Conservation (phyloP, 1,284 basidiomycete species). For the Ganoderma sinense region DNA sequence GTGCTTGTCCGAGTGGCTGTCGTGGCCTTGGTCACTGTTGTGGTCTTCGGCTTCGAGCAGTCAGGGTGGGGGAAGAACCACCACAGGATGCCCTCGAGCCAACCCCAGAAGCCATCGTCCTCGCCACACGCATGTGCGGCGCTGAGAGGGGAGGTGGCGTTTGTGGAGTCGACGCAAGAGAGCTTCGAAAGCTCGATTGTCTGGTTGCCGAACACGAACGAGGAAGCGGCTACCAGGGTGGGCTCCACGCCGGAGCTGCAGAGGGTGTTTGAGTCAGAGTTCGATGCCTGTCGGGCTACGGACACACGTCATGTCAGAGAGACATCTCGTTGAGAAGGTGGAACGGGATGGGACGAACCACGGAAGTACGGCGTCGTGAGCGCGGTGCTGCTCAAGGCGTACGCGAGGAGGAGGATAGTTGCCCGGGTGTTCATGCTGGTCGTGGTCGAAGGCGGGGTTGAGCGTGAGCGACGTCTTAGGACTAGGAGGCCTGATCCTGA, state of each 20-base stretch:
- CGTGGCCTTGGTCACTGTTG: constrained; percentile 8
- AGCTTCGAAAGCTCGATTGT: constrained; percentile 23
- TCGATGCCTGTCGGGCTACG: constrained; percentile 21
- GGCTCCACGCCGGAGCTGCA: constrained; percentile 17
- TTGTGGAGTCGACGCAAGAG: constrained; percentile 16
- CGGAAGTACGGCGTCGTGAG: constrained; percentile 24
- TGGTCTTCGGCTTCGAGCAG: not conserved
- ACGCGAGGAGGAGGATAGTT: constrained; percentile 21
- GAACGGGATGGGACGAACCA: constrained; percentile 12
- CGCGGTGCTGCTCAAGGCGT: constrained; percentile 15
- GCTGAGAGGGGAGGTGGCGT: not conserved
- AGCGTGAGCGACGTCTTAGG: not conserved
- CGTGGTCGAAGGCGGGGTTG: not conserved
- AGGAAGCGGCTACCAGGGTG: not conserved
- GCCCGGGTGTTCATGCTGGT: constrained; percentile 19
- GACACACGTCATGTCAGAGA: not conserved
- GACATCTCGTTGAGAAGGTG: not conserved
- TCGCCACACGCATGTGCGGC: constrained; percentile 7
- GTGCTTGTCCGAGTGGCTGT: constrained; percentile 9
- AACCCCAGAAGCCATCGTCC: constrained; percentile 6
- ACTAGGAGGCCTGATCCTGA: not conserved
- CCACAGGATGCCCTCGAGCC: constrained; percentile 23
- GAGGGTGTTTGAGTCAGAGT: constrained; percentile 12
- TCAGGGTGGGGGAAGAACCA: constrained; percentile 19
- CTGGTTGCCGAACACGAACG: constrained; percentile 2